Evolutionary conservation across 805 yeast species (phyloP).

Genomic region (Pichia pseudocactophila): DNA sequence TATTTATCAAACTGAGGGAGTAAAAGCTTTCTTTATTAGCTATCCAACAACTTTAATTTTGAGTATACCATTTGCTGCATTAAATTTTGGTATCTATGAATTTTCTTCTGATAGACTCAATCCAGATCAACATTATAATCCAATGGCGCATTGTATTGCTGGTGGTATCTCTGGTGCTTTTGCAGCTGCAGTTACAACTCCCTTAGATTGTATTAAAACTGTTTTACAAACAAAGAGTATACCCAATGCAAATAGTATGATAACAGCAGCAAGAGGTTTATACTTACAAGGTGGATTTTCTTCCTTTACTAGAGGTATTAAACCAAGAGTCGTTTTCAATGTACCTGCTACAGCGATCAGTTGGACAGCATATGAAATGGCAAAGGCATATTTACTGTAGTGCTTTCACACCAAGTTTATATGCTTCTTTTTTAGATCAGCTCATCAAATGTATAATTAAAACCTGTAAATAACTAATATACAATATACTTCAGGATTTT

Average conservation of each 20-base stretch:
- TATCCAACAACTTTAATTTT: constrained; percentile 90
- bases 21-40: constrained; percentile 78
- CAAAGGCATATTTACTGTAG: constrained; percentile 57
- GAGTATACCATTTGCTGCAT: constrained; percentile 91
- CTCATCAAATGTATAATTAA: too few relatives aligned
- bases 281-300: constrained; percentile 47
- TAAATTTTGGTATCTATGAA: constrained; percentile 90
- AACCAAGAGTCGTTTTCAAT: constrained; percentile 85
- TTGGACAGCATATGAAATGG: constrained; percentile 98
- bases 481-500: background rate
- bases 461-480: background rate
- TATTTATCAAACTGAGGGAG: constrained; percentile 55
- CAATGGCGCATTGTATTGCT: constrained; percentile 81
- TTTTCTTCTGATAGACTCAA: constrained; percentile 69
- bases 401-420: background rate
- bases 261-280: constrained; percentile 62
- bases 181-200: constrained; percentile 92
- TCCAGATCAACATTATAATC: constrained; percentile 73
- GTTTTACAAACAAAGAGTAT: constrained; percentile 75
- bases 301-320: constrained; percentile 78
- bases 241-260: constrained; percentile 53
- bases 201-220: constrained; percentile 89
- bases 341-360: constrained; percentile 95
- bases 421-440: background rate
- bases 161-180: constrained; percentile 94